Conservation (phyloP, 1,139 yeast genomes). For the Taphrina flavorubra region DNA sequence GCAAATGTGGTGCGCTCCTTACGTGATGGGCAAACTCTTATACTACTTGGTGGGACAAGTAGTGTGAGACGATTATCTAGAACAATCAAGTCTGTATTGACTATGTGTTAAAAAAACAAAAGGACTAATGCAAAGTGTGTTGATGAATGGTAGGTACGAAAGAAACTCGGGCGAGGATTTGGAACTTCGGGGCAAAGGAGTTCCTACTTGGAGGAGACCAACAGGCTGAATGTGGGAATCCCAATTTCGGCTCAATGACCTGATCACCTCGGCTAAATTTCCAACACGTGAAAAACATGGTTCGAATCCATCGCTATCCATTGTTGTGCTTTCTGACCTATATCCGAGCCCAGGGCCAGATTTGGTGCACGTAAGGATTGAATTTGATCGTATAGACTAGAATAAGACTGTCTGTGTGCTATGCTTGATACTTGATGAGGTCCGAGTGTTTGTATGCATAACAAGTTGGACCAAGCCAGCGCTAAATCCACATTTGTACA, state of each 20-base stretch:
- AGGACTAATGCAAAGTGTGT: too few species aligned
- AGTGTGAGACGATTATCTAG: too few species aligned
- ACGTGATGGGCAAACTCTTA: conserved; percentile 27
- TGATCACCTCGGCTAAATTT: conserved; percentile 3
- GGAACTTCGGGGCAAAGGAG: not conserved
- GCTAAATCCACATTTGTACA: conserved; percentile 2
- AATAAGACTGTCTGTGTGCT: too few species aligned
- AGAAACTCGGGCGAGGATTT: not conserved
- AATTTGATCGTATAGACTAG: too few species aligned
- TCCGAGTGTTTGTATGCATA: not conserved
- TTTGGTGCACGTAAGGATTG: too few species aligned
- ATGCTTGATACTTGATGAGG: not conserved
- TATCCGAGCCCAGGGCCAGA: too few species aligned
- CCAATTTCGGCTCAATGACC: not conserved
- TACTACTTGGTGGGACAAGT: too few species aligned
- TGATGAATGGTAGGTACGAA: not conserved
- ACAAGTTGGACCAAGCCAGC: not conserved
- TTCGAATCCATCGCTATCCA: too few species aligned
- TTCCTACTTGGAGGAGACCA: not conserved
- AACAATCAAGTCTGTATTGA: too few species aligned
- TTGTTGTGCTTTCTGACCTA: too few species aligned
- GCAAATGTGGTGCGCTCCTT: not conserved
- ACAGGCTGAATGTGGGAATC: not conserved
- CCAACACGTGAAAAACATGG: too few species aligned
- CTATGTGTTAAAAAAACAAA: too few species aligned